Evolutionary conservation across 1,139 yeast genomes (phyloP).

Genomic region (Blastobotrys proliferans): DNA sequence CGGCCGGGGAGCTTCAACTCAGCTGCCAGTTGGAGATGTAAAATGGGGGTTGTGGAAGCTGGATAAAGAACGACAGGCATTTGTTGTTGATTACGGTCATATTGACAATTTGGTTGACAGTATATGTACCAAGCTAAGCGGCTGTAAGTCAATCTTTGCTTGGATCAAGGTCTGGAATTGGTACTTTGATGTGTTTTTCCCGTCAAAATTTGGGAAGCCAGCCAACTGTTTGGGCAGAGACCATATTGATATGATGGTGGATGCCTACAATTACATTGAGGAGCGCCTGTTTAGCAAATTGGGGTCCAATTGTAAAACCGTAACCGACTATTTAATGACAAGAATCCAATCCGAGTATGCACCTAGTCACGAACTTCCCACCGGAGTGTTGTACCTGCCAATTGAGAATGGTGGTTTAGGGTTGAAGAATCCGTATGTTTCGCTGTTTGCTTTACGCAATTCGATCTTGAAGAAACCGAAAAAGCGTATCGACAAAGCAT

Average conservation of each 20-base stretch:
- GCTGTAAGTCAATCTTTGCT: constrained; percentile 13
- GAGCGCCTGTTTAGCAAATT: constrained; percentile 15
- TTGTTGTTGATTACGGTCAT: constrained; percentile 14
- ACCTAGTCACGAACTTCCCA: constrained; percentile 9
- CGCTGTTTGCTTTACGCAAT: constrained; percentile 7
- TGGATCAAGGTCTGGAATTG: constrained; percentile 20
- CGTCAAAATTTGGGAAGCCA: constrained; percentile 18
- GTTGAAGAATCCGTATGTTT: constrained; percentile 16
- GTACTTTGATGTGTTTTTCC: constrained; percentile 17
- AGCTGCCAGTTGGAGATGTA: constrained; percentile 17
- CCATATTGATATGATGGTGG: constrained; percentile 19
- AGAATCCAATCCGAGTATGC: constrained; percentile 1
- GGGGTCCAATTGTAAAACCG: constrained; percentile 5
- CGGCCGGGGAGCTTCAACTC: background rate
- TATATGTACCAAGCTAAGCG: constrained; percentile 16
- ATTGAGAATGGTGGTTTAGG: constrained; percentile 20
- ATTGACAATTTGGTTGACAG: constrained; percentile 19
- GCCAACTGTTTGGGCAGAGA: constrained; percentile 15
- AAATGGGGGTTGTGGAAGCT: constrained; percentile 19
- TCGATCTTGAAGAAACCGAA: constrained; percentile 3
- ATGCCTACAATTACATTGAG: constrained; percentile 16
- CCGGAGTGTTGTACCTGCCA: constrained; percentile 20
- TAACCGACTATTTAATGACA: constrained; percentile 10
- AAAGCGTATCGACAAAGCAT: constrained; percentile 9
- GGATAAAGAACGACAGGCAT: constrained; percentile 10